Evolutionary conservation across 2,329 filamentous ascomycete species (phyloP).

Genomic region (Cladosporium sp.): DNA sequence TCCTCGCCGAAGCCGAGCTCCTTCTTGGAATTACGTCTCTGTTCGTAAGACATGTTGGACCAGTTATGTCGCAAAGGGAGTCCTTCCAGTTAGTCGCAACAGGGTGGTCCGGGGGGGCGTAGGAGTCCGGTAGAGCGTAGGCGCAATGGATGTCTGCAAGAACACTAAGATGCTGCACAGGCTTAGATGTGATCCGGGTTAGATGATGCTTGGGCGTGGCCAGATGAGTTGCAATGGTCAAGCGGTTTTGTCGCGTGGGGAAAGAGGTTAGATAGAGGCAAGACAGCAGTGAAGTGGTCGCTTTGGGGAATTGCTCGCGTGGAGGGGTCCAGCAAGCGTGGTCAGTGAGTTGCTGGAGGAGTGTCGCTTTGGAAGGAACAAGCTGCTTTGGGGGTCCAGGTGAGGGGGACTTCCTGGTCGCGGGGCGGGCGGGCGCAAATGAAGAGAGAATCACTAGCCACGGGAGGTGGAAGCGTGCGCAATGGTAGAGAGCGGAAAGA

Average conservation of each 20-base stretch:
- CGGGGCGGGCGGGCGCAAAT: neutral
- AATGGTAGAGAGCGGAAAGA: neutral
- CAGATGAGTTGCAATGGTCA: no score
- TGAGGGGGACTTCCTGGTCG: neutral
- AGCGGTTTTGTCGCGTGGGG: no score
- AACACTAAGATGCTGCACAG: no score
- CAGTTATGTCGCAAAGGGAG: neutral
- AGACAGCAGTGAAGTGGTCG: no score
- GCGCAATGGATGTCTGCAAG: no score
- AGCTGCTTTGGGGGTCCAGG: constrained; percentile 6
- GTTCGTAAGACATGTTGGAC: constrained; percentile 5
- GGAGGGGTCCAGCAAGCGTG: neutral
- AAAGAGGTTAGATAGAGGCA: no score
- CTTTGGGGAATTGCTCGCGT: no score
- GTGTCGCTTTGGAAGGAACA: constrained; percentile 2
- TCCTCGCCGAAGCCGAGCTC: constrained; percentile 11
- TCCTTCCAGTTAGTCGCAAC: neutral
- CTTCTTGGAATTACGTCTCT: constrained; percentile 7
- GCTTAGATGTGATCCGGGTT: no score
- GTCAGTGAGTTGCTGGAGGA: constrained; percentile 6
- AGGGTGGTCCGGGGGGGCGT: no score
- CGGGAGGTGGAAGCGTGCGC: constrained; percentile 11
- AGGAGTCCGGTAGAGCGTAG: no score
- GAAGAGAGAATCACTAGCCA: constrained; percentile 11
- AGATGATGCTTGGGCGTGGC: no score